Evolutionary conservation across 192 early-diverging fungal species (phyloP).

Genomic region (Coemansia sp.): DNA sequence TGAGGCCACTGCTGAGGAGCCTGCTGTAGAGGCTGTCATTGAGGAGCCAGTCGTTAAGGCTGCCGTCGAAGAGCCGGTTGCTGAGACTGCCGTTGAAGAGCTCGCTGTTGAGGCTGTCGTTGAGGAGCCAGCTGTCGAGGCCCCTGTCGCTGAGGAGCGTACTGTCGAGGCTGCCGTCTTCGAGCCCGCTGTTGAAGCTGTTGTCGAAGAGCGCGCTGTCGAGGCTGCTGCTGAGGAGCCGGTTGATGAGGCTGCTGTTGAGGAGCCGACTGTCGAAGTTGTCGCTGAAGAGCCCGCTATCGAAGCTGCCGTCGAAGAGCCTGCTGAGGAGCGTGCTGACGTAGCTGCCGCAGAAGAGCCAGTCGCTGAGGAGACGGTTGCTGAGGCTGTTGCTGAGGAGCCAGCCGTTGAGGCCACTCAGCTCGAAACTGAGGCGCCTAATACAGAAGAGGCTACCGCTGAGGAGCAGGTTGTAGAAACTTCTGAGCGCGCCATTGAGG

Average conservation of each 20-base stretch:
- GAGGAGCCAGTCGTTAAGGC: neutral
- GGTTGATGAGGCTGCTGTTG: neutral
- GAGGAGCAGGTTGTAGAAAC: neutral
- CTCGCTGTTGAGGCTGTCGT: neutral
- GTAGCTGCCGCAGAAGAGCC: too few species aligned
- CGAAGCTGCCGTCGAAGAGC: neutral
- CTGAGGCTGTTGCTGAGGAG: neutral
- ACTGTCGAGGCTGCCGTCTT: too few species aligned
- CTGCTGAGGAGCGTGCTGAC: neutral
- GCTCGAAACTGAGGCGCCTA: neutral
- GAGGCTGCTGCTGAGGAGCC: neutral
- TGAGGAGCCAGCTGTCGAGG: neutral
- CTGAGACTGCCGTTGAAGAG: neutral
- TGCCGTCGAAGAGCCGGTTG: neutral
- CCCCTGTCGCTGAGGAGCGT: neutral
- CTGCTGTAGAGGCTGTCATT: neutral
- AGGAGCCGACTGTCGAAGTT: neutral
- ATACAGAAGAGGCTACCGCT: neutral
- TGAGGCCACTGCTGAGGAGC: too few species aligned
- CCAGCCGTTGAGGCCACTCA: neutral
- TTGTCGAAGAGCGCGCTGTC: neutral
- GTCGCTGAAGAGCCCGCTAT: neutral
- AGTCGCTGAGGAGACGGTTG: neutral
- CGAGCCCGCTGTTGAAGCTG: neutral
- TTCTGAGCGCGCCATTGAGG: too few species aligned